phyloP scores from a whole-genome alignment of 495 filamentous ascomycete genomes.

The Annulohypoxylon bovei region DNA sequence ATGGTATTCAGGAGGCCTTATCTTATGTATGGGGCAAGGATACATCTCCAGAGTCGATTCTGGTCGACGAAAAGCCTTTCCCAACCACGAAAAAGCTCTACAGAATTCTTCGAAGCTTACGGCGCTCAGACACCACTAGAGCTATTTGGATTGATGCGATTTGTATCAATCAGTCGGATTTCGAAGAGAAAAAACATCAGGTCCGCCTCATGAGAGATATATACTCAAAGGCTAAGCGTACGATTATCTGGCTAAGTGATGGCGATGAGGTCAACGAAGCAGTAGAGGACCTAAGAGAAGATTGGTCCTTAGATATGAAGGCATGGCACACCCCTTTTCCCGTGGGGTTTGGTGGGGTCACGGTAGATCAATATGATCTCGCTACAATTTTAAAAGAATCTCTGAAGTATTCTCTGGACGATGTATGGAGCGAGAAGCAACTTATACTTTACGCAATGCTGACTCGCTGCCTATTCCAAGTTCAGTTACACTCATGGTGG shows the following conservation, averaged over 20 bases:
- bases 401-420: not conserved
- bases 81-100: not conserved
- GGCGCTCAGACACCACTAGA: not conserved
- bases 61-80: not conserved
- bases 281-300: not conserved
- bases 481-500: constrained; percentile 12
- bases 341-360: not conserved
- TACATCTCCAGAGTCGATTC: not conserved
- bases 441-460: not conserved
- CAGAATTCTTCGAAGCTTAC: constrained; percentile 4
- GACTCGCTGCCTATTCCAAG: not conserved
- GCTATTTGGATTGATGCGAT: constrained; percentile 46
- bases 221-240: constrained; percentile 20
- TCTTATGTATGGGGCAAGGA: constrained; percentile 21
- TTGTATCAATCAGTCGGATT: constrained; percentile 46
- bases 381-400: not conserved
- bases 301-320: no score
- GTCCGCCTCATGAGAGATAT: constrained; percentile 40
- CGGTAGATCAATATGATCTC: constrained; percentile 20
- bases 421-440: not conserved
- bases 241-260: constrained; percentile 11
- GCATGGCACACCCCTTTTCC: not conserved
- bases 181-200: constrained; percentile 35
- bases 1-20: constrained; percentile 6
- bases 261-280: not conserved